phyloP scores from a whole-genome alignment of 768 basidiomycete genomes.

The Leucosporidium yakuticum region DNA sequence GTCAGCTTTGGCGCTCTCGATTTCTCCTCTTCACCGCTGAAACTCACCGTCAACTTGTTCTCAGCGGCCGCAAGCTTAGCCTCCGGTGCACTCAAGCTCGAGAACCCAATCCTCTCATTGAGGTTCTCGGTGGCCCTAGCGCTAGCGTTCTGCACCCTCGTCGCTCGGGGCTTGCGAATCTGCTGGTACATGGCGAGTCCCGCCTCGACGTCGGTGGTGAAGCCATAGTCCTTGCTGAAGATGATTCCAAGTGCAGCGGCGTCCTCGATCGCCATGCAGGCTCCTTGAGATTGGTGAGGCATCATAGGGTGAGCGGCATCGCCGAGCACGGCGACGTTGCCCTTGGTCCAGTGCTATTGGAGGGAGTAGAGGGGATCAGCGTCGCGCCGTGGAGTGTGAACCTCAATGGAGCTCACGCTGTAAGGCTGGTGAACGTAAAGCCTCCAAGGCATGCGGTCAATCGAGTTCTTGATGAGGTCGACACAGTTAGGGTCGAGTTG shows the following conservation, averaged over 20 bases:
- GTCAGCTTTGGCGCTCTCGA: not conserved
- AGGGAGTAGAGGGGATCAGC: no score
- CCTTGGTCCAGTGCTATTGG: constrained; percentile 37
- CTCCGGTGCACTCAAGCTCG: constrained; percentile 2
- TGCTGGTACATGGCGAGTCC: constrained; percentile 35
- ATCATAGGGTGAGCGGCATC: constrained; percentile 57
- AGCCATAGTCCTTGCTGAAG: constrained; percentile 47
- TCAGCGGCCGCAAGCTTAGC: not conserved
- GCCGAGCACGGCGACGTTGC: constrained; percentile 54
- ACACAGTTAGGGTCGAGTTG: constrained; percentile 33
- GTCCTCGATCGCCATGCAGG: constrained; percentile 57
- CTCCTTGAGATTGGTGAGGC: constrained; percentile 55
- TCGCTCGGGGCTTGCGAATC: constrained; percentile 36
- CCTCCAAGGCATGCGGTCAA: constrained; percentile 40
- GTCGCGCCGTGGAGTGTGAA: no score
- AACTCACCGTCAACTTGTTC: constrained; percentile 16
- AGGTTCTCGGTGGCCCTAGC: constrained; percentile 36
- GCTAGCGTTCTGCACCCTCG: constrained; percentile 31
- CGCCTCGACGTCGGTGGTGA: constrained; percentile 29
- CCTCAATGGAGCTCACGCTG: not conserved
- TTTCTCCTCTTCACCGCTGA: not conserved
- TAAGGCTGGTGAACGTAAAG: constrained; percentile 34
- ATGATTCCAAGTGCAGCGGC: constrained; percentile 57
- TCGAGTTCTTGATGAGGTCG: constrained; percentile 33
- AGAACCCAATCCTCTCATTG: constrained; percentile 37